Evolutionary conservation across 1,284 basidiomycete genomes (phyloP), one percentile per base, ranked within the genome.

Genomic region (Ustilago esculenta): DNA sequence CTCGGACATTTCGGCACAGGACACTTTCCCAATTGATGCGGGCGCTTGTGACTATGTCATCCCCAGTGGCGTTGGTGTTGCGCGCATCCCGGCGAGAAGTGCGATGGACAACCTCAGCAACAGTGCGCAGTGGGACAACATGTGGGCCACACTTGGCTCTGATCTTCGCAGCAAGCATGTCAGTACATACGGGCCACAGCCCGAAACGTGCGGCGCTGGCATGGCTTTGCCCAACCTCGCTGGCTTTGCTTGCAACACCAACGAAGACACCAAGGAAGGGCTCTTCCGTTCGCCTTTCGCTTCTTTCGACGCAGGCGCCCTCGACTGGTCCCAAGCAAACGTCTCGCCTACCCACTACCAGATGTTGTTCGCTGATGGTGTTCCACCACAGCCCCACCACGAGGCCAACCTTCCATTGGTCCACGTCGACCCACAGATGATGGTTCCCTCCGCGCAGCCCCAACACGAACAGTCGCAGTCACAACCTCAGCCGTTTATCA

Each of bases 21-120:
- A 70, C 27, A 55, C 59, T 7, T 55, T 64, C 41, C 47, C 56
- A 25, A 43, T 64, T 29, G 67, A 70, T 23, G 67, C 56, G 2
- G 67, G 51, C 12, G 67, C 67, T 14, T 70, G 67, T 32, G 67
- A 70, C 29, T 60, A 70, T 39, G 24, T 49, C 18, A 5, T 54
- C 1, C 45, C 49, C 27, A 23, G 3, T 14, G 24, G 5, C 18
- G 30, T 29, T 20, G 44, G 34, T 12, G 30, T 40, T 12, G 37
- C 52, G 8, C 40, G 53, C 15, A 10, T 52, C 14, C 27, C 34
- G n/a, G 24, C 42, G 14, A 43, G 52, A n/a, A 14, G 14, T n/a
- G 40, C 33, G 21, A 36, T 37, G 29, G 39, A 30, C 11, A 23
- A 29, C n/a, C 17, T 44, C 24, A 32, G 42, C 42, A 39, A 27